Conservation (phyloP, 768 basidiomycete species). For the Auriscalpium vulgare region DNA sequence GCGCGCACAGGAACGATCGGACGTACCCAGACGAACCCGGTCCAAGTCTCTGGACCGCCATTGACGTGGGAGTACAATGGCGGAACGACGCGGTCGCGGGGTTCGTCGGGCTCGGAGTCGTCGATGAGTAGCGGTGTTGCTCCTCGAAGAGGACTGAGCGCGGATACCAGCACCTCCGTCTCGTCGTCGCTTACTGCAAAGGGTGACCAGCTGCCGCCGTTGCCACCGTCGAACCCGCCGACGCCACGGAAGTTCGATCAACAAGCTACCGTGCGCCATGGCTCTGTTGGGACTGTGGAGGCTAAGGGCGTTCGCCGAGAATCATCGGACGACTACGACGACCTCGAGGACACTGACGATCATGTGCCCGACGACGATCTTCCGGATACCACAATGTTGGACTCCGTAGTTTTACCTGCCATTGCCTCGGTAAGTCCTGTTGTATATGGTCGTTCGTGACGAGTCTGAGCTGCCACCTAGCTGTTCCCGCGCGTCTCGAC, state of each 20-base stretch:
- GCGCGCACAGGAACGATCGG: constrained; percentile 48
- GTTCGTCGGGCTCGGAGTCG: constrained; percentile 31
- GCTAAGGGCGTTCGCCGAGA: constrained; percentile 31
- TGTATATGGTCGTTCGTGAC: not conserved
- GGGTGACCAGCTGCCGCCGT: constrained; percentile 48
- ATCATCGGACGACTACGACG: constrained; percentile 56
- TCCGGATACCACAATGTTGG: constrained; percentile 87
- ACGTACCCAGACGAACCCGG: constrained; percentile 43
- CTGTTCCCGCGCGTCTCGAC: constrained; percentile 88
- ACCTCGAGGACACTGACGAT: constrained; percentile 51
- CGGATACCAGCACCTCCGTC: constrained; percentile 19
- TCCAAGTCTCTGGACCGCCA: constrained; percentile 56
- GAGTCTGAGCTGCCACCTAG: constrained; percentile 33
- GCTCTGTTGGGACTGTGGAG: constrained; percentile 18
- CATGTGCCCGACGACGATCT: constrained; percentile 43
- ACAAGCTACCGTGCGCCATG: constrained; percentile 64
- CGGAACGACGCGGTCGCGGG: constrained; percentile 22
- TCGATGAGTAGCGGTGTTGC: constrained; percentile 28
- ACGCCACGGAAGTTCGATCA: constrained; percentile 35
- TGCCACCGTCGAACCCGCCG: constrained; percentile 30
- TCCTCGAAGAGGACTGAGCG: constrained; percentile 18
- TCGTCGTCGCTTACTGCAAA: constrained; percentile 41
- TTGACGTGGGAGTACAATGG: constrained; percentile 78
- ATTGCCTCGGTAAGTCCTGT: constrained; percentile 76
- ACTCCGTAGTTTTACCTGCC: constrained; percentile 93